phyloP scores from a whole-genome alignment of 495 filamentous ascomycete species.

The Penicillium goetzii region DNA sequence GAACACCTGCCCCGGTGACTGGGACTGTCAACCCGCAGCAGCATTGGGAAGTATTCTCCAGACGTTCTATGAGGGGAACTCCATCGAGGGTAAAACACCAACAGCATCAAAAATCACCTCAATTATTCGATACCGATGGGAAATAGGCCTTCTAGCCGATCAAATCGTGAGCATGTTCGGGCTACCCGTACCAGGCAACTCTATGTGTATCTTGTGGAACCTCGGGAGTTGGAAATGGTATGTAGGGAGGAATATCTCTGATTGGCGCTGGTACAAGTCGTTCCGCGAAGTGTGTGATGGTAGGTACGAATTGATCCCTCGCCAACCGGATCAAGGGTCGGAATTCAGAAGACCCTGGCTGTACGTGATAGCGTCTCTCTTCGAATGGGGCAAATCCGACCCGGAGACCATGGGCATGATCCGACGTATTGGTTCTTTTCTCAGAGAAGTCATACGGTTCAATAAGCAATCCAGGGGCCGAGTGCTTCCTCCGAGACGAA shows the following conservation, averaged over 20 bases:
- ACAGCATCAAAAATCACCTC: neutral
- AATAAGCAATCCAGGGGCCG: neutral
- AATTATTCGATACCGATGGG: neutral
- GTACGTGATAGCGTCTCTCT: neutral
- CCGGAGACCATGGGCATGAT: neutral
- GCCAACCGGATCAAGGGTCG: neutral
- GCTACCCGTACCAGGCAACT: neutral
- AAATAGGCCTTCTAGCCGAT: neutral
- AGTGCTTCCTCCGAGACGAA: neutral
- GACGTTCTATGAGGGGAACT: neutral
- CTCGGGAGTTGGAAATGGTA: neutral
- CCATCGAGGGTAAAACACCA: neutral
- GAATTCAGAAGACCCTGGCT: neutral
- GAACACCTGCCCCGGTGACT: conserved; percentile 2
- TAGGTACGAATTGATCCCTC: neutral
- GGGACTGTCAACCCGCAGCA: neutral
- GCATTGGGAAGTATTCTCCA: neutral
- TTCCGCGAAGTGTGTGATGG: neutral
- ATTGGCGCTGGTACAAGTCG: neutral
- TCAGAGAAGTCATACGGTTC: neutral
- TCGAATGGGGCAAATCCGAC: neutral
- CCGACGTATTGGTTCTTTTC: neutral
- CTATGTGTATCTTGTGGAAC: neutral
- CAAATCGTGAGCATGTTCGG: neutral
- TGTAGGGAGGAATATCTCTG: neutral